Conservation (phyloP, 78 protist genomes). For the Capsaspora owczarzaki region DNA sequence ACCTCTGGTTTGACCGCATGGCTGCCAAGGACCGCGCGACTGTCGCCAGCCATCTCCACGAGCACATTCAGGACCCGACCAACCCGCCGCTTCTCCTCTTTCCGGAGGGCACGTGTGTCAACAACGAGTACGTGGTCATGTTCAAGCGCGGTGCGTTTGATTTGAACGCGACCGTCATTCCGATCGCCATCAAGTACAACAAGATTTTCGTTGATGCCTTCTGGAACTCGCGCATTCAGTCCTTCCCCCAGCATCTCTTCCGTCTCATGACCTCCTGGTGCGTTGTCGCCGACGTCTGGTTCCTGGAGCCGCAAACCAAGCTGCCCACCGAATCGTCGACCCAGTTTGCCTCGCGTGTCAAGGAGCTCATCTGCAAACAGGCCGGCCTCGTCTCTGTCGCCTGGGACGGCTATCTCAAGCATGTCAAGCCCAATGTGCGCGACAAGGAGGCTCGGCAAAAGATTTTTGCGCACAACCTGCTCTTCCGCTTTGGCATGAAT, state of each 20-base stretch:
- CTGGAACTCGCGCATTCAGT: slow-evolving; percentile 75
- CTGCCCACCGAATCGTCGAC: neutral
- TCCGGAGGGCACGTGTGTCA: slow-evolving; percentile 90
- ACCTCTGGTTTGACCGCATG: slow-evolving; percentile 84
- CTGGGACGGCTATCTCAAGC: neutral
- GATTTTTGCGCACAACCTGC: neutral
- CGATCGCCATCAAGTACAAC: slow-evolving; percentile 90
- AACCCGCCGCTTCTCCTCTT: slow-evolving; percentile 67
- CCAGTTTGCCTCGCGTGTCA: neutral
- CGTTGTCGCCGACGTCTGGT: slow-evolving; percentile 38
- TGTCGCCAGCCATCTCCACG: slow-evolving; percentile 7
- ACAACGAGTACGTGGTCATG: slow-evolving; percentile 75
- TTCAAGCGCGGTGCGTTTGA: slow-evolving; percentile 86
- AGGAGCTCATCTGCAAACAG: neutral
- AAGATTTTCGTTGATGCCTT: slow-evolving; percentile 73
- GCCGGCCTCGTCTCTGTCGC: neutral
- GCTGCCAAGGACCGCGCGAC: slow-evolving; percentile 44
- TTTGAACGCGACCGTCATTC: slow-evolving; percentile 60
- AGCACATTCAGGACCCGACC: slow-evolving; percentile 45
- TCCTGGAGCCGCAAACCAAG: neutral
- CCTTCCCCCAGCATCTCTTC: slow-evolving; percentile 68
- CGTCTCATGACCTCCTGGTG: slow-evolving; percentile 73
- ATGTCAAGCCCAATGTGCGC: neutral
- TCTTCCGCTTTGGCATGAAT: neutral
- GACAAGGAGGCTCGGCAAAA: neutral